phyloP scores from a whole-genome alignment of 1,284 basidiomycete genomes.

The Rhodotorula sp. region DNA sequence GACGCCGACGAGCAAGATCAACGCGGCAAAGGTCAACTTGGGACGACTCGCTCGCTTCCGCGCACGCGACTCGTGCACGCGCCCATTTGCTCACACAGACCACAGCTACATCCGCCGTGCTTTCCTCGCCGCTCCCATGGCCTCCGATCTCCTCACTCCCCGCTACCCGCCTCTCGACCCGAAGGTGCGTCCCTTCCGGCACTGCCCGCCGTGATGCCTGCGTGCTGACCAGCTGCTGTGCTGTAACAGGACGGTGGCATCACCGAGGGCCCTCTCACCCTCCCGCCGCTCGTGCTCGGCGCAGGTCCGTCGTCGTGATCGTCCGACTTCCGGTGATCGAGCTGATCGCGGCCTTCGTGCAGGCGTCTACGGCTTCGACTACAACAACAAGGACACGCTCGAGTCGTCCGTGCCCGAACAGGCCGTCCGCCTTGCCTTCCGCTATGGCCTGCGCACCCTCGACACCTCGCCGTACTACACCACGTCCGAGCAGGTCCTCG shows the following conservation, averaged over 20 bases:
- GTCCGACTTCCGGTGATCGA: not conserved
- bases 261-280: conserved; percentile 17
- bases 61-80: not conserved
- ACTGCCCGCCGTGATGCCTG: too few species aligned
- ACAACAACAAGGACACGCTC: conserved; percentile 33
- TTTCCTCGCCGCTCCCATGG: not conserved
- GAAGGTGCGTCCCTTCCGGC: not conserved
- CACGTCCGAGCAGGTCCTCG: conserved; percentile 84
- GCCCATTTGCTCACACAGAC: not conserved
- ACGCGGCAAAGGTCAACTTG: too few species aligned
- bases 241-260: not conserved
- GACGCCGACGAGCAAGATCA: too few species aligned
- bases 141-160: not conserved
- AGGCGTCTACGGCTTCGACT: conserved; percentile 42
- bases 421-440: conserved; percentile 42
- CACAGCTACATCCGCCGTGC: not conserved
- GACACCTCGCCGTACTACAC: conserved; percentile 82
- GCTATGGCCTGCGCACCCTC: conserved; percentile 85
- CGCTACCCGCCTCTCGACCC: conserved; percentile 3
- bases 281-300: conserved; percentile 28
- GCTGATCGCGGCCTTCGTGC: not conserved
- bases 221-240: not conserved
- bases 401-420: conserved; percentile 28
- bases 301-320: conserved; percentile 12
- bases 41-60: too few species aligned